Percentiles rank a stretch among this genome's conserved stretches.
These are phyloP conservation scores for Knoxdaviesia capensis DNA, from an alignment of 2,329 filamentous ascomycete genomes.

Conservation along the genomic window DNA sequence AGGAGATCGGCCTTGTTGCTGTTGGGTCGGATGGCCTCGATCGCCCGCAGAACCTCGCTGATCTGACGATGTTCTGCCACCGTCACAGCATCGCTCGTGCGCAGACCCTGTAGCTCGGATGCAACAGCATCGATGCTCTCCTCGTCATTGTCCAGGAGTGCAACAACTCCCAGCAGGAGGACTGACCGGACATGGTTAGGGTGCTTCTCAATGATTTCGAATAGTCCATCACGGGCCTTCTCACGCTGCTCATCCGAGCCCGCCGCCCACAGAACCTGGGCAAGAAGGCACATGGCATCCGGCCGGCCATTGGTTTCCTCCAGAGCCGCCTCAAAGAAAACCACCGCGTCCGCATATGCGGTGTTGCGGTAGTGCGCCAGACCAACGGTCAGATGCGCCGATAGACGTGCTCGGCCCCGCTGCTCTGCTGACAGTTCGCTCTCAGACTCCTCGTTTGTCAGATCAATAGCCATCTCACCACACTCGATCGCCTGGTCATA, in stretches of 20 bases:
- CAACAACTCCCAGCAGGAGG: slow-evolving; percentile 65
- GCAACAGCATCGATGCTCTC: slow-evolving; percentile 66
- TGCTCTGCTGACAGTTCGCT: slow-evolving; percentile 44
- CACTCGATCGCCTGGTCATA: slow-evolving; percentile 56
- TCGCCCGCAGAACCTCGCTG: slow-evolving; percentile 53
- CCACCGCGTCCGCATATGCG: slow-evolving; percentile 47
- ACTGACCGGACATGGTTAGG: slow-evolving; percentile 63
- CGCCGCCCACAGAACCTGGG: slow-evolving; percentile 85
- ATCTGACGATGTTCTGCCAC: slow-evolving; percentile 47
- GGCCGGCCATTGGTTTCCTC: slow-evolving; percentile 57
- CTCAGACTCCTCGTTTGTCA: slow-evolving; percentile 53
- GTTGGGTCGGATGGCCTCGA: slow-evolving; percentile 38
- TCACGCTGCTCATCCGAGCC: slow-evolving; percentile 54
- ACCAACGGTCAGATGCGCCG: slow-evolving; percentile 69
- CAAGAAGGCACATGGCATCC: slow-evolving; percentile 70
- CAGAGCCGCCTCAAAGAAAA: slow-evolving; percentile 63
- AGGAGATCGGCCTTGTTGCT: slow-evolving; percentile 28
- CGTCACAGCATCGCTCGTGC: slow-evolving; percentile 44
- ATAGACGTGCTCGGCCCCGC: slow-evolving; percentile 53
- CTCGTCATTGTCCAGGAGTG: slow-evolving; percentile 57
- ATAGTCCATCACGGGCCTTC: slow-evolving; percentile 60
- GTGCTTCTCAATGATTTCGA: slow-evolving; percentile 55
- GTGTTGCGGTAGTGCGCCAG: slow-evolving; percentile 58
- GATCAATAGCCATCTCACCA: slow-evolving; percentile 59
- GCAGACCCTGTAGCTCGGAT: slow-evolving; percentile 53